phyloP scores from a whole-genome alignment of 805 yeast species.

The Monosporozyma solicola region DNA sequence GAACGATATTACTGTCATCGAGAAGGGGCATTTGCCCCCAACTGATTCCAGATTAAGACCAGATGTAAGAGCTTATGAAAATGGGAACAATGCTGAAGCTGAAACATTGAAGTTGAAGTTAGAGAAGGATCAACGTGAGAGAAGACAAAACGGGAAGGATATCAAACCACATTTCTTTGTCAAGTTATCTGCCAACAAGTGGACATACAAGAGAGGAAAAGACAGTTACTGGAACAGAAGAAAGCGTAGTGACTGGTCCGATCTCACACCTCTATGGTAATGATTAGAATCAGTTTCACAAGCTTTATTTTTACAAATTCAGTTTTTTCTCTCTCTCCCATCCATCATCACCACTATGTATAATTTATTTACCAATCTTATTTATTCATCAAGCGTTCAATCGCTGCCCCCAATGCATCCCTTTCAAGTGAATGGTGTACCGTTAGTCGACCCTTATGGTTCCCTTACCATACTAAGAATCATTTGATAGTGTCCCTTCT shows the following conservation, averaged over 20 bases:
- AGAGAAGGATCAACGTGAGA: slow-evolving; percentile 72
- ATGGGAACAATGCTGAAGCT: slow-evolving; percentile 61
- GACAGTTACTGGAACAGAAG: slow-evolving; percentile 76
- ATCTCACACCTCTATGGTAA: slow-evolving; percentile 48
- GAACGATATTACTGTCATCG: slow-evolving; percentile 70
- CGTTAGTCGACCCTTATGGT: background rate
- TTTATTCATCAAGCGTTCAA: background rate
- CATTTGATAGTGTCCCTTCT: background rate
- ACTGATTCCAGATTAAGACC: slow-evolving; percentile 90
- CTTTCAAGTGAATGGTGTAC: background rate
- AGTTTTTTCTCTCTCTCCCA: background rate
- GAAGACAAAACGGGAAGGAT: slow-evolving; percentile 53
- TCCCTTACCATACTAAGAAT: background rate
- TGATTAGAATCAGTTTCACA: background rate
- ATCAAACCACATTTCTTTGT: slow-evolving; percentile 54
- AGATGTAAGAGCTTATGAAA: slow-evolving; percentile 65
- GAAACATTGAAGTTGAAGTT: slow-evolving; percentile 57
- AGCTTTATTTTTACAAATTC: background rate
- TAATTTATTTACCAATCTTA: background rate
- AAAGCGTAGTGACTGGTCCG: slow-evolving; percentile 52
- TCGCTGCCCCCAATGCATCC: background rate
- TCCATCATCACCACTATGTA: background rate
- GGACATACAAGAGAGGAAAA: slow-evolving; percentile 50
- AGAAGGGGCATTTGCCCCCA: slow-evolving; percentile 57
- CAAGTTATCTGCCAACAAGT: slow-evolving; percentile 35